phyloP scores from a whole-genome alignment of 2,329 filamentous ascomycete genomes.

The Cucurbitaria berberidis region DNA sequence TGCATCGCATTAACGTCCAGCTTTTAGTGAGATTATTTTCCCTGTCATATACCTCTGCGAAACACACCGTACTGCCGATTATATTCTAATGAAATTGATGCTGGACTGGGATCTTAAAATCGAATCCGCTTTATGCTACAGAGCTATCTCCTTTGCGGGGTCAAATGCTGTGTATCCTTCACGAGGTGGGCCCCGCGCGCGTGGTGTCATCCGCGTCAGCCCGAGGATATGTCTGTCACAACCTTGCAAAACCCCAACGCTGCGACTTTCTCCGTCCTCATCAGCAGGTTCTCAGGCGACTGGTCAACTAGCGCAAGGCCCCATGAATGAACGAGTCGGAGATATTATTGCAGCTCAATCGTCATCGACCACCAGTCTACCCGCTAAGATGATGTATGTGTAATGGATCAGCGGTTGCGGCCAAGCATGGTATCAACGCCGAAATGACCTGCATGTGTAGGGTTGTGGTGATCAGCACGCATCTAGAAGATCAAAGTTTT shows the following conservation, averaged over 20 bases:
- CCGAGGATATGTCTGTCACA: neutral
- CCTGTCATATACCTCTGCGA: too few species aligned
- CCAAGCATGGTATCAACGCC: conserved; percentile 28
- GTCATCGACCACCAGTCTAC: conserved; percentile 26
- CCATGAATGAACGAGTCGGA: neutral
- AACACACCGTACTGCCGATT: too few species aligned
- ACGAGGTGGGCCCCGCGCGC: neutral
- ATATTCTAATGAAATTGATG: too few species aligned
- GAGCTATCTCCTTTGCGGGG: neutral
- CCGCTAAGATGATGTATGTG: conserved; percentile 19
- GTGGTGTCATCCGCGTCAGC: neutral
- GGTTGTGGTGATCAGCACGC: conserved; percentile 10
- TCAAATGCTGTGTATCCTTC: neutral
- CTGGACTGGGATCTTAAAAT: too few species aligned
- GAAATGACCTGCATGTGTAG: conserved; percentile 25
- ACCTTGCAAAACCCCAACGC: neutral
- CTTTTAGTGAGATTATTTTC: too few species aligned
- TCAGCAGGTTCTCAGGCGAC: neutral
- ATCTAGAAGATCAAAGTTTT: neutral
- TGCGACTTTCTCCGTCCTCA: neutral
- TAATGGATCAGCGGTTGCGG: conserved; percentile 22
- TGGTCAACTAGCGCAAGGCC: too few species aligned
- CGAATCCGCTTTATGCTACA: neutral
- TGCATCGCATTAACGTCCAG: too few species aligned
- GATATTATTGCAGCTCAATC: conserved; percentile 26